Percentiles rank a stretch among this genome's conserved stretches.
These are phyloP conservation scores for Lasiosphaeris hirsuta DNA, from an alignment of 495 filamentous ascomycete species.

Conservation along the genomic window DNA sequence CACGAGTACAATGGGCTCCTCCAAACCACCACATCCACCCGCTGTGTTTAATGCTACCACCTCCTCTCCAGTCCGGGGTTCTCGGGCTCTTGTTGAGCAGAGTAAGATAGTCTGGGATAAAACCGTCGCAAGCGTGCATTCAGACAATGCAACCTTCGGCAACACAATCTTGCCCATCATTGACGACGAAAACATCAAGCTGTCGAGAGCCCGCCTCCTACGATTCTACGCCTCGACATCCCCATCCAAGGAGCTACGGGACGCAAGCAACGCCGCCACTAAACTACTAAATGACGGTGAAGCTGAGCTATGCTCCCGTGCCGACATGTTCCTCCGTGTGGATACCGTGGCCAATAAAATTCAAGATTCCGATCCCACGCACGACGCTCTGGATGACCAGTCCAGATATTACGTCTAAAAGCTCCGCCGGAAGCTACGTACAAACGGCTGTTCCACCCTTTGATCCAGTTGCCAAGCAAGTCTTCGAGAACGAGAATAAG, in stretches of 20 bases:
- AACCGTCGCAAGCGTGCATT: background rate
- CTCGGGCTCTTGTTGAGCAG: background rate
- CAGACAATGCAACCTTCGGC: background rate
- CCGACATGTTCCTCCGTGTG: background rate
- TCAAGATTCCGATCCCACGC: background rate
- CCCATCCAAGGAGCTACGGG: slow-evolving; percentile 5
- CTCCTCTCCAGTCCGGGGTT: background rate
- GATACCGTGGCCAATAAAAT: background rate
- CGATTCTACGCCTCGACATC: slow-evolving; percentile 7
- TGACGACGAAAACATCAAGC: background rate
- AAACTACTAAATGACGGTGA: slow-evolving; percentile 1
- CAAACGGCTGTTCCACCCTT: slow-evolving; percentile 2
- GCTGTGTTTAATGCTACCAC: background rate
- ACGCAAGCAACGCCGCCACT: slow-evolving; percentile 6
- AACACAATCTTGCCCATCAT: slow-evolving; percentile 4
- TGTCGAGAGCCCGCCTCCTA: background rate
- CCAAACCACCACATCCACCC: too few relatives aligned
- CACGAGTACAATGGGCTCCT: too few relatives aligned
- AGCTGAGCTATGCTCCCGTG: background rate
- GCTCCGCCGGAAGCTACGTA: slow-evolving; percentile 4
- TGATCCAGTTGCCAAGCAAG: background rate
- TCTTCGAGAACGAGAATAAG: slow-evolving; percentile 5
- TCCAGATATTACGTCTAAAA: slow-evolving; percentile 8
- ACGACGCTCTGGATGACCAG: background rate
- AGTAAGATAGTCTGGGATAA: slow-evolving; percentile 2